Evolutionary conservation across 1,139 yeast genomes (phyloP).

Genomic region (Hanseniaspora gamundiae): DNA sequence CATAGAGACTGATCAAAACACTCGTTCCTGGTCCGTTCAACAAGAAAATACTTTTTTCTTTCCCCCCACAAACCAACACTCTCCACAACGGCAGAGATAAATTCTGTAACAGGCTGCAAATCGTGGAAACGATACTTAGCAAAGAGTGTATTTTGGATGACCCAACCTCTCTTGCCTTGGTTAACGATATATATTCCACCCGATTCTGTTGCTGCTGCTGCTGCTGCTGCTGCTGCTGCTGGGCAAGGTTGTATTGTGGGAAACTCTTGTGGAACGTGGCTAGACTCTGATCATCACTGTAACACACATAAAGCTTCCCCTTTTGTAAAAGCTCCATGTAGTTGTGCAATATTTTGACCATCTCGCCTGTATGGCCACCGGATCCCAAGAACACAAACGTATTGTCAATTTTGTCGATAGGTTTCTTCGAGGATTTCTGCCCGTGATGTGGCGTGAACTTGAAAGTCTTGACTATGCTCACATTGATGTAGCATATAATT

Average conservation of each 20-base stretch:
- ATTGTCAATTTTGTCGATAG: constrained; percentile 5
- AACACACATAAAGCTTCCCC: constrained; percentile 21
- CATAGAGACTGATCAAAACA: constrained; percentile 40
- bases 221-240: constrained; percentile 14
- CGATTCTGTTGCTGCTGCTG: too few relatives aligned
- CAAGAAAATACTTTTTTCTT: constrained; percentile 42
- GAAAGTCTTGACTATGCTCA: background rate
- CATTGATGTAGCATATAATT: background rate
- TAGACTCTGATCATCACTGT: constrained; percentile 18
- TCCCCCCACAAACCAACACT: constrained; percentile 13
- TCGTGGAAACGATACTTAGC: constrained; percentile 18
- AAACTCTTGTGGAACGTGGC: constrained; percentile 20
- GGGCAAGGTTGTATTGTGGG: constrained; percentile 36
- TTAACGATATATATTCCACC: constrained; percentile 32
- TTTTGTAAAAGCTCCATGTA: constrained; percentile 23
- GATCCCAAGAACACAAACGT: constrained; percentile 59
- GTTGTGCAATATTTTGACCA: constrained; percentile 52
- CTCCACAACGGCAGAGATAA: constrained; percentile 13
- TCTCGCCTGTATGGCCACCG: constrained; percentile 95
- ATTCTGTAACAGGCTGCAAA: constrained; percentile 11
- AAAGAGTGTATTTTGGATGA: constrained; percentile 26
- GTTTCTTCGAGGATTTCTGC: background rate
- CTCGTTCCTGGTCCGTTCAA: constrained; percentile 94
- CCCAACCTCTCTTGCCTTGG: constrained; percentile 52
- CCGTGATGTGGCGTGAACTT: background rate